These are phyloP conservation scores for Aspergillus sclerotioniger DNA, from an alignment of 495 filamentous ascomycete species.

Conservation along the genomic window DNA sequence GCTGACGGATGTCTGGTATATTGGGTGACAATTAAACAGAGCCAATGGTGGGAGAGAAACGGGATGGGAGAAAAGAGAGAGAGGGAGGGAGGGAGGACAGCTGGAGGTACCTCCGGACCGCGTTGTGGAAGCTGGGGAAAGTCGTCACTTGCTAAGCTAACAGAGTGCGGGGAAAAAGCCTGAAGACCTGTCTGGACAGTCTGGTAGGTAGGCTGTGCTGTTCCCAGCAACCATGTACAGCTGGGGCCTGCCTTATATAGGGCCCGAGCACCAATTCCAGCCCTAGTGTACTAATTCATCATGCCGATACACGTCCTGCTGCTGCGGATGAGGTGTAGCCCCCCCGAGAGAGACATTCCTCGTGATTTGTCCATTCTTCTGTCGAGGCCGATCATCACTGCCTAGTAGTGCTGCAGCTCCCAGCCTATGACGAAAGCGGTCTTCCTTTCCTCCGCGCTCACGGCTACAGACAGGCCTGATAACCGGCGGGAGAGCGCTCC, in stretches of 20 bases:
- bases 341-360: neutral
- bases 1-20: constrained; percentile 14
- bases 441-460: neutral
- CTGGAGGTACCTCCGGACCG: constrained; percentile 11
- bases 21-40: constrained; percentile 14
- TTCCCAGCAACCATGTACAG: neutral
- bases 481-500: too few relatives aligned
- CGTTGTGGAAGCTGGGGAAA: constrained; percentile 26
- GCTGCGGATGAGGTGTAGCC: neutral
- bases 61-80: constrained; percentile 10
- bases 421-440: constrained; percentile 8
- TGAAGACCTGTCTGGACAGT: neutral
- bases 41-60: constrained; percentile 18
- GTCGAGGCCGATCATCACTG: neutral
- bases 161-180: constrained; percentile 16
- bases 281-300: constrained; percentile 12
- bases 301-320: constrained; percentile 1
- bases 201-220: neutral
- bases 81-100: constrained; percentile 14
- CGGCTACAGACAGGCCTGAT: neutral
- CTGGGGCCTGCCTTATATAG: neutral
- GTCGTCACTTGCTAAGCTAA: constrained; percentile 10
- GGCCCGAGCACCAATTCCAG: constrained; percentile 6
- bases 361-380: constrained; percentile 1
- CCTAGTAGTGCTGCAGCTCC: constrained; percentile 4